Base-by-base conservation (phyloP, 208 protist species). In the Borovskyia barvae region DNA sequence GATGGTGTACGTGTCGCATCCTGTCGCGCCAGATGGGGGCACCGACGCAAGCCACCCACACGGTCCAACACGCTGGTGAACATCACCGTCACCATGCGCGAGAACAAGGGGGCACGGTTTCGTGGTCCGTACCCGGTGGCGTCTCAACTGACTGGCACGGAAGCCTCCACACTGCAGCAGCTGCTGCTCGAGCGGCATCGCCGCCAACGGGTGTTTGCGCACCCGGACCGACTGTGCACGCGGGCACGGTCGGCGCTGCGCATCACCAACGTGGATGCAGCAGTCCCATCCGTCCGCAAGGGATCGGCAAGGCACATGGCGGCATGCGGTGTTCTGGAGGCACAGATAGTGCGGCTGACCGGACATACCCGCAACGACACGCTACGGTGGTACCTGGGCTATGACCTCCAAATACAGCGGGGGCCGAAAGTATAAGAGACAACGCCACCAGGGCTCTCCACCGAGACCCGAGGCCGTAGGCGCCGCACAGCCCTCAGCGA, bases 391-490 rank as follows among this genome's bases (percentile, higher is more conserved):
- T 60, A 41, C 41, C 29, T 60, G 20, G 54, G 41, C 41, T 41
- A 50, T 50, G 41, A 32, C 32, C 41, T 48, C 42, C 41, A 60
- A 22, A 39, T 24, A 50, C 32, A 15, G 17, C 28, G 54, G 41
- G 51, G 22, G 43, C 12, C 17, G 14, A 26, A 20, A 25, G 15
- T 5, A 17, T 15, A 33, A 22, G 22, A 32, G 43, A 7, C 41
- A 60, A 29, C 20, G 54, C 24, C 29, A 22, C 15, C 6, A 22
- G 17, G 4, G 41, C 54, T 5, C 29, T 60, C 32, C 0, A 36
- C 32, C 30, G n/a, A 7, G 20, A 58, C 37, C 43, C 24, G 39
- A 47, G n/a, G 12, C 36, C n/a, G 39, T 12, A 35, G 6, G 20
- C 15, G 36, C 29, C 0, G 0, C 39, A 22, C 40, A 24, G 36